These are phyloP conservation scores for Volvox carteri DNA, from an alignment of 163 green algal genomes.

Conservation along the genomic window DNA sequence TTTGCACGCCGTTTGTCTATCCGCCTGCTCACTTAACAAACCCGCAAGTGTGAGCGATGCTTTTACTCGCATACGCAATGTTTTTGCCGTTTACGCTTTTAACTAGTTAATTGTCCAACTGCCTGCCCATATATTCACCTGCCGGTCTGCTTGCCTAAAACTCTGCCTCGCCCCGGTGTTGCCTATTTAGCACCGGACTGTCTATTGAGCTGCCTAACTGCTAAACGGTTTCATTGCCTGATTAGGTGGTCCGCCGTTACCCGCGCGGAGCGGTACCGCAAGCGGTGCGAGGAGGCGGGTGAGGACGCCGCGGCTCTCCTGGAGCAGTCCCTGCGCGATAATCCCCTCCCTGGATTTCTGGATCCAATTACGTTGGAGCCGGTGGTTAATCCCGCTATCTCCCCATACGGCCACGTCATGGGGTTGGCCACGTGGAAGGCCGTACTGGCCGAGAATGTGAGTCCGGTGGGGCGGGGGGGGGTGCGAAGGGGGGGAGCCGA, in stretches of 20 bases:
- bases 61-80: too few relatives aligned
- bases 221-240: too few relatives aligned
- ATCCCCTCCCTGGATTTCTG: conserved; percentile 85
- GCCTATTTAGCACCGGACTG: too few relatives aligned
- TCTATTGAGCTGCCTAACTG: too few relatives aligned
- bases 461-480: conserved; percentile 6
- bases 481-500: neutral
- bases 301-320: conserved; percentile 57
- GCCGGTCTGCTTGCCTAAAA: too few relatives aligned
- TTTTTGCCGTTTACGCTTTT: too few relatives aligned
- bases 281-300: conserved; percentile 70
- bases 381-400: conserved; percentile 89
- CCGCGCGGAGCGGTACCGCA: conserved; percentile 83
- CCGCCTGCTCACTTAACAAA: too few relatives aligned
- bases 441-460: conserved; percentile 80
- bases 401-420: conserved; percentile 81
- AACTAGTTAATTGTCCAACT: too few relatives aligned
- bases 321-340: conserved; percentile 70
- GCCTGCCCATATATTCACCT: too few relatives aligned
- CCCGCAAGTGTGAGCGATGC: too few relatives aligned
- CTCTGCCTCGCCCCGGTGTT: too few relatives aligned
- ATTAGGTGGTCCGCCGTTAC: conserved; percentile 87
- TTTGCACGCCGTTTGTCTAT: too few relatives aligned
- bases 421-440: conserved; percentile 90
- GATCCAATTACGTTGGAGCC: conserved; percentile 91